Conservation (phyloP, 2,329 filamentous ascomycete genomes). For the Alternaria sp. region DNA sequence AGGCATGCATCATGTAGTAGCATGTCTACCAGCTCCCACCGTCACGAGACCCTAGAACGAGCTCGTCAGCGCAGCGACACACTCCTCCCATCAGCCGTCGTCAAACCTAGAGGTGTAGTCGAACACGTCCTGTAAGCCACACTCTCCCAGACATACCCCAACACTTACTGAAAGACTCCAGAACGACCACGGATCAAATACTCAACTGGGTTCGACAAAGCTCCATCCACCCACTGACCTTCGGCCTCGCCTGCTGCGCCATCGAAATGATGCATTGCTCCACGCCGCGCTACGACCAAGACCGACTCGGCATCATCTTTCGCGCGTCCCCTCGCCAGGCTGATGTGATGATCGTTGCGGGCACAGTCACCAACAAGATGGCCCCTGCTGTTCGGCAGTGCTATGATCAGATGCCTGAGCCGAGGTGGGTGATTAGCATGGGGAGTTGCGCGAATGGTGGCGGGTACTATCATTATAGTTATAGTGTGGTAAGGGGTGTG, state of each 20-base stretch:
- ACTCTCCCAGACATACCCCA: background rate
- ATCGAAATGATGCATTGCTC: slow-evolving; percentile 95
- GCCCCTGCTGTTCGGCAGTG: slow-evolving; percentile 86
- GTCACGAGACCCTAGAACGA: background rate
- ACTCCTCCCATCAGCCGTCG: background rate
- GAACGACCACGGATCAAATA: slow-evolving; percentile 79
- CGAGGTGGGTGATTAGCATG: slow-evolving; percentile 86
- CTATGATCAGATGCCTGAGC: slow-evolving; percentile 95
- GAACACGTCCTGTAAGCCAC: slow-evolving; percentile 17
- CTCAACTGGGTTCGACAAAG: slow-evolving; percentile 86
- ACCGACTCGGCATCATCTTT: slow-evolving; percentile 90
- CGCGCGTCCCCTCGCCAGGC: slow-evolving; percentile 86
- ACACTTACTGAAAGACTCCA: slow-evolving; percentile 39
- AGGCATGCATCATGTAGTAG: background rate
- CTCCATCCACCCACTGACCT: slow-evolving; percentile 89
- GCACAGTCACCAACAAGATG: slow-evolving; percentile 95
- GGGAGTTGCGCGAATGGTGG: slow-evolving; percentile 84
- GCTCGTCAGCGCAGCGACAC: background rate
- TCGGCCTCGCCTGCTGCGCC: slow-evolving; percentile 87
- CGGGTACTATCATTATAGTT: slow-evolving; percentile 87
- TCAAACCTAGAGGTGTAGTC: slow-evolving; percentile 8
- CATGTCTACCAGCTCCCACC: background rate
- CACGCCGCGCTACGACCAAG: slow-evolving; percentile 87
- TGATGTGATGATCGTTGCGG: slow-evolving; percentile 93
- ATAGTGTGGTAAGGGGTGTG: slow-evolving; percentile 77